Evolutionary conservation across 2,329 filamentous ascomycete genomes (phyloP), one percentile per base, ranked within the genome.

Genomic region (Pestalotiopsis sp.): DNA sequence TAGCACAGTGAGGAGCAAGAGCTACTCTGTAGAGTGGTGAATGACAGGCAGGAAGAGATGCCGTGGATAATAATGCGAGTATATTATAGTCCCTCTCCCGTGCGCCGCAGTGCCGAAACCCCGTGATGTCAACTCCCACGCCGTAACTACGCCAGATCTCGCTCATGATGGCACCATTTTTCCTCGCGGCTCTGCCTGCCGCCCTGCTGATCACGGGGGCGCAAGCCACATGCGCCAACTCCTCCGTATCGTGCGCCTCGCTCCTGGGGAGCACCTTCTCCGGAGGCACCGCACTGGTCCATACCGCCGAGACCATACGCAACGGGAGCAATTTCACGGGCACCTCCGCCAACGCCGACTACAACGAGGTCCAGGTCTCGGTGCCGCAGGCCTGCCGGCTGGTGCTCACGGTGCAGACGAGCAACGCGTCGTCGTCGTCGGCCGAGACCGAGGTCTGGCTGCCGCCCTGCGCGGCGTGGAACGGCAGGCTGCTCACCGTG

Each of bases 191-290:
- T 27, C 14, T 59, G 27, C 23, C 27, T 14, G 9, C 25, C n/a
- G 20, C 11, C 25, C 23, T 59, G 12, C 57, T 27, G 4, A 23
- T 59, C 4, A 3, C 57, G 11, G 27, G 23, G 6, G 4, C 20
- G 20, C 57, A 31, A 4, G 57, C 57, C 23, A 27, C 12, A 59
- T 67, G 66, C 17, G 17, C 31, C 31, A 6, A 36, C 31, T 36
- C 31, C 7, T 36, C 31, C 7, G 31, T 6, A 36, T 36, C 31
- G 31, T 36, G 31, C 31, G 31, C 82, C 86, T 60, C 80, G 85
- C 60, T 73, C 70, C 68, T 56, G 36, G 67, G 74, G 3, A 20
- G 12, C 4, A 52, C 38, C 1, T 67, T 67, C 58, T 67, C 66
- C 9, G 62, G 56, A 7, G 66, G 58, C 7, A 49, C 66, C 23